Base-by-base conservation (phyloP, 2,329 filamentous ascomycete genomes). In the Cercospora beticola region DNA sequence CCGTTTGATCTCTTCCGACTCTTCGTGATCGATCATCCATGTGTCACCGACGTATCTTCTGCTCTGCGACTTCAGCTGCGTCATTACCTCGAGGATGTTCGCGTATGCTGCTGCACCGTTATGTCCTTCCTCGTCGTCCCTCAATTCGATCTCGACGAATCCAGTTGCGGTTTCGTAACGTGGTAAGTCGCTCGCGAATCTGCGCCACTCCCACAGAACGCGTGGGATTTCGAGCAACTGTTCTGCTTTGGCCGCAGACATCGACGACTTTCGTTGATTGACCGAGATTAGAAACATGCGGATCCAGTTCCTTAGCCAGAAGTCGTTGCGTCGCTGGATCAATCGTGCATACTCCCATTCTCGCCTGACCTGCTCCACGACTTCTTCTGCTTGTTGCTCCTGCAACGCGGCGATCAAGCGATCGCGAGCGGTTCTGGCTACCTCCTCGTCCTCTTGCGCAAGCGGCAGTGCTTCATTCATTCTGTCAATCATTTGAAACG, bases 161-260 rank as follows among this genome's bases (percentile, higher is more conserved):
- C 77, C 78, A n/a, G 74, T 76, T 3, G 74, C 67, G 6, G 72
- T 75, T 33, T 79, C 75, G 46, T 79, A 78, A 33, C 58, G 31
- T 7, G 78, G 69, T 0, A 43, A 59, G 12, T 28, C 62, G 1
- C 74, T 74, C 12, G 71, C 70, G 16, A 64, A 73, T 5, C 59
- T n/a, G n/a, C 71, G 67, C 70, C 73, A 78, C 8, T 70, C 57
- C 70, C 71, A 74, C 26, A 79, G 64, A 10, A 79, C 31, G 0
- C 64, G 49, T 4, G 78, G 78, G 3, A 78, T 60, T 2, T 58
- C 62, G 9, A 68, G 65, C 28, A 69, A 43, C 16, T 68, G 66
- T 36, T 62, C 46, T 6, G 63, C 49, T 12, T 46, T 61, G 12
- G 49, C 28, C 43, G 40, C 46, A 26, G 68, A 52, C 10, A 26